Evolutionary conservation across 805 yeast species (phyloP), one percentile per base, ranked within the genome.

Genomic region (Yamadazyma philogaea): DNA sequence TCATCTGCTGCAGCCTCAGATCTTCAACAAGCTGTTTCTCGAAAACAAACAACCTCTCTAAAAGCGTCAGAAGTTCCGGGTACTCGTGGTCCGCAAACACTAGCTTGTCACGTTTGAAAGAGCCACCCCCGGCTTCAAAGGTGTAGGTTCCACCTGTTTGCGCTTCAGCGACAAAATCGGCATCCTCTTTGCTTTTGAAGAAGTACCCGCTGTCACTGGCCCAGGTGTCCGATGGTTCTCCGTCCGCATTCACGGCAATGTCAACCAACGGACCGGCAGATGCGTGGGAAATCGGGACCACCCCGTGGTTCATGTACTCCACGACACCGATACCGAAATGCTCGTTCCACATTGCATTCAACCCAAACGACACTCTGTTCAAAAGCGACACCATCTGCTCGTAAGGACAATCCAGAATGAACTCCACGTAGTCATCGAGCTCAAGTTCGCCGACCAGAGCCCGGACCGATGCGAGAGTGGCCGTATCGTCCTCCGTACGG

Each of bases 291-390:
- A 93, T 66, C 1, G 99, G 97, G 14, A 93, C 78, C 20, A 84
- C 74, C 0, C 97, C 98, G 42, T 85, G 77, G 1, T 91, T 82
- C 66, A 86, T 71, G 59, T 89, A 87, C 62, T 93, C 99, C 6
- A 93, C 99, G 4, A 93, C 91, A 1, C 96, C 91, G 55, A 93
- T 93, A 15, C 99, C 99, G 61, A 93, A 93, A 67, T 93, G 99
- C 68, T 93, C 99, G 64, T 93, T 93, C 99, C 99, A 93, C 99
- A 93, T 93, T 22, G 96, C 89, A 56, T 93, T 91, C 30, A 93
- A 69, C 4, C 99, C 99, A 55, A 79, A 81, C 19, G 81, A 77
- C 2, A 88, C 77, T 11, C 61, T 65, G 10, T 66, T 53, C 26
- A 95, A 68, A 41, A 78, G 72, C 21, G 64, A 56, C 40, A 78